A percentile compares a stretch with the other conserved stretches of the same genome.
Conservation (phyloP, 345 rosid species). For the Eucalyptus globulus region DNA sequence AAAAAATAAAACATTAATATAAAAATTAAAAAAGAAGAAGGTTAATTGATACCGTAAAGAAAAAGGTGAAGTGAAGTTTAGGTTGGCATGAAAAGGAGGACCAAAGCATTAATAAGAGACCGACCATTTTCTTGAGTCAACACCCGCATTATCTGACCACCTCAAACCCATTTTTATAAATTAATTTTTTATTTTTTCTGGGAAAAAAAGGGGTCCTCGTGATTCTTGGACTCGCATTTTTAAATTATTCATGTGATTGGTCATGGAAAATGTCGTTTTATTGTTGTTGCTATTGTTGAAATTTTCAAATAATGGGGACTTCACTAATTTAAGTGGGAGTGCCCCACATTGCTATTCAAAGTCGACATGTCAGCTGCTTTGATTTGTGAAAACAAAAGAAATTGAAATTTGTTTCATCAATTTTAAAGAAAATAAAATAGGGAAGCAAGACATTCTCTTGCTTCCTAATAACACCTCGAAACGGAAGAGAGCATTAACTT, state of each 20-base stretch:
- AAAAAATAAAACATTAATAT: neutral
- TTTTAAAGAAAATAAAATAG: neutral
- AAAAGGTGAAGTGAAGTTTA: neutral
- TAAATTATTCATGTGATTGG: neutral
- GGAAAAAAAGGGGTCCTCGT: neutral
- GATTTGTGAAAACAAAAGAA: neutral
- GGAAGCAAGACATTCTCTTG: neutral
- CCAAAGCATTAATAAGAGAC: neutral
- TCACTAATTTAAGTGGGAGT: neutral
- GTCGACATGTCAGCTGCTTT: neutral
- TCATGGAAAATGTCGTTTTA: neutral
- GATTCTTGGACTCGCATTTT: neutral
- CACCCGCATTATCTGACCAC: neutral
- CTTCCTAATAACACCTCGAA: neutral
- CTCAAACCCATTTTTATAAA: neutral
- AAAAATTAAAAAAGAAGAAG: accelerated
- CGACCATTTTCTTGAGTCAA: neutral
- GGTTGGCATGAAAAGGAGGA: neutral
- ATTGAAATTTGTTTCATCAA: neutral
- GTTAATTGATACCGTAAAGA: neutral
- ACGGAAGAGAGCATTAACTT: neutral
- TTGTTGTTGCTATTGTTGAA: neutral
- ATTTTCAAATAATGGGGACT: neutral
- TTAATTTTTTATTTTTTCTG: neutral
- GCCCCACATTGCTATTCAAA: neutral